phyloP scores from a whole-genome alignment of 768 basidiomycete species.

The Suillus bovinus region DNA sequence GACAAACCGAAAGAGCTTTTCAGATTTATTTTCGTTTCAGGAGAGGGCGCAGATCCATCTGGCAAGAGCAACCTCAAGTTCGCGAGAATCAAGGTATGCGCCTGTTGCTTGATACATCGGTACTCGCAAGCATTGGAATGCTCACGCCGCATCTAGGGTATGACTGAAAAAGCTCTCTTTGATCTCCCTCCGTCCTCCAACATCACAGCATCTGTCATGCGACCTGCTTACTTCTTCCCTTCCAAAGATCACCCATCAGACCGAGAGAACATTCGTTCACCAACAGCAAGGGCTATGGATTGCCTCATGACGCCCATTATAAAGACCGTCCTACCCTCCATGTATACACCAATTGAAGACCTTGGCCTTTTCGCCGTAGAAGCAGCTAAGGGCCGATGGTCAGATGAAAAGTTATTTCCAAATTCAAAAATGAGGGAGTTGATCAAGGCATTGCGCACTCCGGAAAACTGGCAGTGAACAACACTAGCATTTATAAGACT shows the following conservation, averaged over 20 bases:
- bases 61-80: conserved; percentile 33
- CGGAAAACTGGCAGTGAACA: background rate
- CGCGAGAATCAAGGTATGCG: conserved; percentile 37
- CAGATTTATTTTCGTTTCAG: conserved; percentile 40
- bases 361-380: conserved; percentile 19
- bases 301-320: conserved; percentile 16
- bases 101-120: background rate
- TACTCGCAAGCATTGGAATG: background rate
- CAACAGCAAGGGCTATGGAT: conserved; percentile 17
- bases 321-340: conserved; percentile 19
- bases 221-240: conserved; percentile 40
- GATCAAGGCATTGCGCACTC: background rate
- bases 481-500: background rate
- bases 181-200: conserved; percentile 21
- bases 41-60: conserved; percentile 37
- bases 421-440: conserved; percentile 18
- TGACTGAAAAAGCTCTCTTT: conserved; percentile 31
- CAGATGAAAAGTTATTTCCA: conserved; percentile 21
- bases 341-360: conserved; percentile 21
- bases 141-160: conserved; percentile 23
- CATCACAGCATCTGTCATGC: conserved; percentile 28
- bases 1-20: conserved; percentile 28
- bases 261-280: conserved; percentile 26
- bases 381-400: conserved; percentile 21
- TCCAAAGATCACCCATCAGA: conserved; percentile 27